Percentiles rank a stretch among this genome's conserved stretches.
These are phyloP conservation scores for Fraxinus anomala DNA, from an alignment of 257 asterid species.

Conservation along the genomic window DNA sequence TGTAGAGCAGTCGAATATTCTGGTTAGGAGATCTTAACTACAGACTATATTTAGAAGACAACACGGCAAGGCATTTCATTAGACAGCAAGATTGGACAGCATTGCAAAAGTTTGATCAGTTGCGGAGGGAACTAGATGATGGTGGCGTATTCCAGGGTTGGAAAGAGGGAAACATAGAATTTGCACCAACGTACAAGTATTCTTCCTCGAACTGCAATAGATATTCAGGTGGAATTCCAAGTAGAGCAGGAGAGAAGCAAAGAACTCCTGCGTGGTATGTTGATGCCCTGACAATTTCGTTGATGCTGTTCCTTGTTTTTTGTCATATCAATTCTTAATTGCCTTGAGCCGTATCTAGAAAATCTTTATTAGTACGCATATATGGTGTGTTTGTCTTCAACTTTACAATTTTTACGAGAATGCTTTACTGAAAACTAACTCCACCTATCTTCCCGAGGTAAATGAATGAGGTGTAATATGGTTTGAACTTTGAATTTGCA, in stretches of 20 bases:
- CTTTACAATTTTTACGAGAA: not conserved
- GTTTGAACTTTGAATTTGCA: constrained; percentile 35
- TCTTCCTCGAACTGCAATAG: constrained; percentile 70
- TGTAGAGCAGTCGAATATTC: constrained; percentile 77
- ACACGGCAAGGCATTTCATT: constrained; percentile 71
- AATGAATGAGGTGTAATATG: constrained; percentile 16
- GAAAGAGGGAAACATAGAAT: constrained; percentile 85
- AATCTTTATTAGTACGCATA: not conserved
- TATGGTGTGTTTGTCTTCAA: not conserved
- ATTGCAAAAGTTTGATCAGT: constrained; percentile 75
- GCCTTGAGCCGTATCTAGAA: not conserved
- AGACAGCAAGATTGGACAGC: constrained; percentile 70
- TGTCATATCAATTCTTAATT: constrained; percentile 8
- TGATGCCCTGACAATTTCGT: constrained; percentile 23
- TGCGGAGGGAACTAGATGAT: constrained; percentile 64
- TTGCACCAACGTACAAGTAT: constrained; percentile 91
- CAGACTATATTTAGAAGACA: constrained; percentile 80
- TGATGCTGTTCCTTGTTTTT: not conserved
- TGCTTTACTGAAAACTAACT: not conserved
- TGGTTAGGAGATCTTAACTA: constrained; percentile 99
- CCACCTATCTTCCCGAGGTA: constrained; percentile 15
- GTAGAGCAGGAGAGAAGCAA: constrained; percentile 81
- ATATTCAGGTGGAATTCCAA: constrained; percentile 80
- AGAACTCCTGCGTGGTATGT: constrained; percentile 96
- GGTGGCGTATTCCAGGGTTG: constrained; percentile 94